Evolutionary conservation across 768 basidiomycete genomes (phyloP), one percentile per base, ranked within the genome.

Genomic region (Coprinopsis sp.): DNA sequence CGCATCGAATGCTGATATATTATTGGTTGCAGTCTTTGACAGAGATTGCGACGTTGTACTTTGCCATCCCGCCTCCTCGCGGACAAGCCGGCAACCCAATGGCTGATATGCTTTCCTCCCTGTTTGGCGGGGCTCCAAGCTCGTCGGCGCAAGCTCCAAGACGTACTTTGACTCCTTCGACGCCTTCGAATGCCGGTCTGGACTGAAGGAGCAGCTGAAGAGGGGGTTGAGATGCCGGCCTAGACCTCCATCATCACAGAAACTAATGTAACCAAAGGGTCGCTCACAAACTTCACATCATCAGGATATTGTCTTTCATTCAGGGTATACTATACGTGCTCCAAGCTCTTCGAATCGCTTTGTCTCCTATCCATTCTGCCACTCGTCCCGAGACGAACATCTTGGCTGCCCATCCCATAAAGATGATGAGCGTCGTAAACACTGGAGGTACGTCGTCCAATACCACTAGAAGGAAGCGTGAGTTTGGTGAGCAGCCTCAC

Each of bases 91-190:
- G 72, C 6, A 95, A 95, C 60, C 86, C 94, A 4, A 64, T 97
- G 40, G 88, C 84, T 23, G 91, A 93, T 23, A 87, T 97, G 76
- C 68, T 98, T 65, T 89, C 91, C 4, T 83, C 84, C 4, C 69
- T 97, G 61, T 86, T 98, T 49, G 93, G 93, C 22, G 90, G 90
- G n/a, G n/a, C n/a, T n/a, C 6, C 41, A 24, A 8, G 76, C 76
- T 2, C 71, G 8, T 62, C 71, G 23, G 44, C 60, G 3, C 65
- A 66, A 41, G 63, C 69, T 3, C 51, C 67, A 12, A 12, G 74
- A 51, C 69, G 76, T 45, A 59, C 71, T n/a, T 55, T 79, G 43
- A 56, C 72, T n/a, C 78, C 78, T 29, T 64, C 70, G 11, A 53
- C 63, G 13, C 49, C 54, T 18, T 54, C 67, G 13, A 44, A 41